These are phyloP conservation scores for Zangia roseola DNA, from an alignment of 768 basidiomycete species.

Conservation along the genomic window DNA sequence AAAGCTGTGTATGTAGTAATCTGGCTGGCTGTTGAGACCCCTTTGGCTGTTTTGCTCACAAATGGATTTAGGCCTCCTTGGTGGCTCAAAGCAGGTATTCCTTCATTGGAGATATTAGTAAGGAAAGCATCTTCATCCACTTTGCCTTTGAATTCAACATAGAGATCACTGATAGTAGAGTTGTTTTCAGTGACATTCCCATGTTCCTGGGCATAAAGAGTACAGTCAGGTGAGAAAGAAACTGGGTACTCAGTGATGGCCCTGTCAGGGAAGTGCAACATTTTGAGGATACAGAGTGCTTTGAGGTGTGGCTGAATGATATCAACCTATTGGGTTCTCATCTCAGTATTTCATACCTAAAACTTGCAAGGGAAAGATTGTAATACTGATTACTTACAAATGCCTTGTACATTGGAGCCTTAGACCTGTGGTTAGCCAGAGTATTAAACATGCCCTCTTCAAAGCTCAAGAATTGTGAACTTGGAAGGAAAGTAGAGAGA, in stretches of 20 bases:
- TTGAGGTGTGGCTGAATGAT: background rate
- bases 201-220: background rate
- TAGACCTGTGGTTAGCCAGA: no score
- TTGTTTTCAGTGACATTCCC: background rate
- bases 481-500: background rate
- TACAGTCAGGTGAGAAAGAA: background rate
- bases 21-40: constrained; percentile 4
- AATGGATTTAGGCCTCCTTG: no score
- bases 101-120: background rate
- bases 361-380: no score
- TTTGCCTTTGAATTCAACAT: background rate
- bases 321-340: background rate
- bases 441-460: no score
- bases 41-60: background rate
- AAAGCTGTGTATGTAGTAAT: constrained; percentile 16
- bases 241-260: background rate
- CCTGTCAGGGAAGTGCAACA: background rate
- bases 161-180: background rate
- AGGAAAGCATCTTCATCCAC: background rate
- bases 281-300: background rate
- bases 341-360: no score
- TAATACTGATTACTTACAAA: background rate
- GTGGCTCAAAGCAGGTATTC: background rate
- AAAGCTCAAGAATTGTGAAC: background rate
- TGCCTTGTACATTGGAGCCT: background rate